A percentile compares a stretch with the other conserved stretches of the same genome.
These are phyloP conservation scores for Hyparrhenia diplandra DNA, from an alignment of 176 grass and related monocot species.

Conservation along the genomic window DNA sequence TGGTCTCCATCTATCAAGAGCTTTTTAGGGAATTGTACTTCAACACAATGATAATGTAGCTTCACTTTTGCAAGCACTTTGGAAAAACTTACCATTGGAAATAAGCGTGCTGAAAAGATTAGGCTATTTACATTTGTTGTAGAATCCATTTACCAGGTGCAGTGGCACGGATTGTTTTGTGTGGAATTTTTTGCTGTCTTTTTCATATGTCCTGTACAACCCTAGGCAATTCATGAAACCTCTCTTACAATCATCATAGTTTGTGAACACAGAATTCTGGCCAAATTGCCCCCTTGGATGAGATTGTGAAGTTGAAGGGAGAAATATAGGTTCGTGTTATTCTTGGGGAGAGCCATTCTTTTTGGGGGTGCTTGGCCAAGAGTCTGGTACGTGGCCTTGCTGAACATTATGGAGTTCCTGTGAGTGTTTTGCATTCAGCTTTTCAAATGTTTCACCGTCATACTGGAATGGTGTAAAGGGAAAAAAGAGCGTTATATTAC, in stretches of 20 bases:
- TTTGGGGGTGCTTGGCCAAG: slow-evolving; percentile 96
- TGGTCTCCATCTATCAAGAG: slow-evolving; percentile 88
- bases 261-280: slow-evolving; percentile 73
- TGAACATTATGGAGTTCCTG: slow-evolving; percentile 82
- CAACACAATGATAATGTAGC: slow-evolving; percentile 99
- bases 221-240: slow-evolving; percentile 17
- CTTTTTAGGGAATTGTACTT: slow-evolving; percentile 90
- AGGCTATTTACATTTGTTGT: slow-evolving; percentile 99
- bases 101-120: slow-evolving; percentile 75
- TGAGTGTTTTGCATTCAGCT: slow-evolving; percentile 22
- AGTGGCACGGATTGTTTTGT: neutral
- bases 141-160: slow-evolving; percentile 94
- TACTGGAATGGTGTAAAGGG: neutral
- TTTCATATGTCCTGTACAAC: slow-evolving; percentile 12
- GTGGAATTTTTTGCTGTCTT: neutral
- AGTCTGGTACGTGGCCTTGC: slow-evolving; percentile 86
- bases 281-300: slow-evolving; percentile 81
- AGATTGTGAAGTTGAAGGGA: slow-evolving; percentile 92
- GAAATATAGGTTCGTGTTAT: slow-evolving; percentile 91
- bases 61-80: slow-evolving; percentile 73
- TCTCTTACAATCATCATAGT: neutral
- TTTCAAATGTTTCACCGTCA: neutral
- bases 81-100: slow-evolving; percentile 74
- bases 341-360: slow-evolving; percentile 90
- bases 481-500: neutral